Evolutionary conservation across 352 stramenopile species (phyloP), one percentile per base, ranked within the genome.

Genomic region (Phytophthora foliorum): DNA sequence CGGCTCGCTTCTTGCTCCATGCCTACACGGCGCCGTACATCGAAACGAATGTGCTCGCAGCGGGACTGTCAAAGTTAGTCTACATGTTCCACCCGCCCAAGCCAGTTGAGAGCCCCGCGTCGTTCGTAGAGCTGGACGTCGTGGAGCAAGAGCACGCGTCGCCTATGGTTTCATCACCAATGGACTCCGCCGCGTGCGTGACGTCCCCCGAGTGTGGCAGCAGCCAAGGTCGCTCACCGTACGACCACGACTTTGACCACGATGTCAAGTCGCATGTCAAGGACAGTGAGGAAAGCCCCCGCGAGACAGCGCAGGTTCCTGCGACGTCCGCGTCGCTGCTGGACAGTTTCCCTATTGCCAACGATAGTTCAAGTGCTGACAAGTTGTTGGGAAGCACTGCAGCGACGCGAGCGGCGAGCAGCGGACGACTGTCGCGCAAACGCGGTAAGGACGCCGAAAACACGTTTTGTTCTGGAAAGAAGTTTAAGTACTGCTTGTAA

Each of bases 1-100:
- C 86, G 60, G 86, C 86, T 75, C 84, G 78, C 67, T 85, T 81
- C 69, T 77, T 94, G 72, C 83, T 94, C 63, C 80, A 82, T 61
- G 86, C 86, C 45, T 94, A 94, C 74, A 86, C 84, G 69, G 70
- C 79, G 34, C 86, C 86, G 53, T 94, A 93, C 83, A 88, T 94
- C 67, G 72, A 85, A 55, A 91, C 86, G 39, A 82, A 86, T 67
- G 80, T 92, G 79, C 81, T 94, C 58, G 79, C 82, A 50, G 66
- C 80, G 25, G 81, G 81, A 67, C 59, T 94, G 72, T 86, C 84
- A 7, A 92, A 92, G 70, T 74, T 94, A 73, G 84, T 94, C 27
- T 83, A 88, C 64, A 75, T 78, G 52, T 94, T 91, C 58, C 80
- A 94, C 57, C 84, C 86, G 48, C 67, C 72, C 25, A 85, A 80